Evolutionary conservation across 192 early-diverging fungal genomes (phyloP).

Genomic region (Pecoramyces ruminantium): DNA sequence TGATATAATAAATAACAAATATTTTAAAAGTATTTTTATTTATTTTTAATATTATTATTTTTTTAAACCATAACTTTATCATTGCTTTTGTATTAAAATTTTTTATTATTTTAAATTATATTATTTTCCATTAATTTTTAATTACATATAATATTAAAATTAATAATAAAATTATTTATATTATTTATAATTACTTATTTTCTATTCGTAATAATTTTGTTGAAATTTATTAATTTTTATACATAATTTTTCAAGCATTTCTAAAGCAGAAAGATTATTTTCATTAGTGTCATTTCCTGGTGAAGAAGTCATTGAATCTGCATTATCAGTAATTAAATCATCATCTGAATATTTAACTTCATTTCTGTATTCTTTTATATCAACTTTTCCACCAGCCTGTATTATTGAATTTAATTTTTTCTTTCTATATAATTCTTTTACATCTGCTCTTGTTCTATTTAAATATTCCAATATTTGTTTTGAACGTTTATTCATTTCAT

Average conservation of each 20-base stretch:
- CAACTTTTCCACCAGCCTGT: neutral
- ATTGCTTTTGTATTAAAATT: too few species aligned
- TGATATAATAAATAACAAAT: too few species aligned
- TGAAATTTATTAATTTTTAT: neutral
- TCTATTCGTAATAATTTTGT: neutral
- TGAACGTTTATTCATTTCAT: slow-evolving; percentile 46
- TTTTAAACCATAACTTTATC: too few species aligned
- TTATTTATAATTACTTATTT: neutral
- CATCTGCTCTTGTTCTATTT: slow-evolving; percentile 4
- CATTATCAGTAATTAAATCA: neutral
- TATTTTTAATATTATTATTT: too few species aligned
- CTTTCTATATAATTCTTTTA: neutral
- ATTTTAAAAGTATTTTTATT: too few species aligned
- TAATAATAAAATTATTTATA: too few species aligned
- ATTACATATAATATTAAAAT: too few species aligned
- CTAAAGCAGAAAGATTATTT: neutral
- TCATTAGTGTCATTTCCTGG: neutral
- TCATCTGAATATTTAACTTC: neutral
- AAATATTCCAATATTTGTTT: slow-evolving; percentile 47
- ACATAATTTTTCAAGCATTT: neutral
- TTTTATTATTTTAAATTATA: too few species aligned
- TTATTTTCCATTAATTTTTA: too few species aligned
- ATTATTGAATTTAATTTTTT: neutral
- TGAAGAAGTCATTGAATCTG: neutral
- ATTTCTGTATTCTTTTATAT: neutral